Percentiles rank a stretch among this genome's conserved stretches.
Evolutionary conservation across 208 protist genomes (phyloP).

Genomic region (Leishmania gerbilli): DNA sequence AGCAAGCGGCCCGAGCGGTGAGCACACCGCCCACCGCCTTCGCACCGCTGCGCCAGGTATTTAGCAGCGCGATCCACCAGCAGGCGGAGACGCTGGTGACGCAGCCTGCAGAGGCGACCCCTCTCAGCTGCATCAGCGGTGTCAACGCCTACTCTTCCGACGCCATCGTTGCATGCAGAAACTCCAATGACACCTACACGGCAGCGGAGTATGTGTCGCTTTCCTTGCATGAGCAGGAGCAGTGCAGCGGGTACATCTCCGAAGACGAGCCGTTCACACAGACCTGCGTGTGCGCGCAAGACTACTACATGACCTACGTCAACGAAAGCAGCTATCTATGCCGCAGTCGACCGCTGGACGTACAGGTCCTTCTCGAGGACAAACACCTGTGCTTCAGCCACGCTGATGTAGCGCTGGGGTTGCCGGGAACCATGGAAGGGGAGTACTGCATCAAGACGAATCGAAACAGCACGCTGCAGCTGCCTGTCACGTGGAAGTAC

Average conservation of each 20-base stretch:
- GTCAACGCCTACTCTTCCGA: constrained; percentile 2
- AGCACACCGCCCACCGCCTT: neutral
- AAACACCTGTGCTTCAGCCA: constrained; percentile 38
- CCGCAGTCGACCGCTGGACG: constrained; percentile 24
- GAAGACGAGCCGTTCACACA: neutral
- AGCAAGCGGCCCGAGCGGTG: neutral
- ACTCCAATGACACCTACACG: neutral
- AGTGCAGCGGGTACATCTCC: constrained; percentile 2
- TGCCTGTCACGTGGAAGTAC: constrained; percentile 15
- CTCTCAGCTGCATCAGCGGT: neutral
- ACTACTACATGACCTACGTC: constrained; percentile 15
- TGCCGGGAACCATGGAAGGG: constrained; percentile 25
- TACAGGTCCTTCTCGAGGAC: constrained; percentile 32
- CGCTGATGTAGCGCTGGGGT: constrained; percentile 31
- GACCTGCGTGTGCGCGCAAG: constrained; percentile 37
- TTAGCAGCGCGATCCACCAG: neutral
- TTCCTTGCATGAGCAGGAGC: neutral
- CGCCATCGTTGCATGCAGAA: constrained; percentile 6
- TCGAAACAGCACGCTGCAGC: constrained; percentile 10
- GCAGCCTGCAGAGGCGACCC: too few relatives aligned
- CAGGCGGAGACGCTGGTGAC: neutral
- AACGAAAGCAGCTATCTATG: neutral
- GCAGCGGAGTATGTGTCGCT: constrained; percentile 3
- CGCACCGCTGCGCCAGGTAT: neutral
- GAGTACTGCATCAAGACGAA: constrained; percentile 28